phyloP scores from a whole-genome alignment of 495 filamentous ascomycete species.

The Cetradonia linearis region DNA sequence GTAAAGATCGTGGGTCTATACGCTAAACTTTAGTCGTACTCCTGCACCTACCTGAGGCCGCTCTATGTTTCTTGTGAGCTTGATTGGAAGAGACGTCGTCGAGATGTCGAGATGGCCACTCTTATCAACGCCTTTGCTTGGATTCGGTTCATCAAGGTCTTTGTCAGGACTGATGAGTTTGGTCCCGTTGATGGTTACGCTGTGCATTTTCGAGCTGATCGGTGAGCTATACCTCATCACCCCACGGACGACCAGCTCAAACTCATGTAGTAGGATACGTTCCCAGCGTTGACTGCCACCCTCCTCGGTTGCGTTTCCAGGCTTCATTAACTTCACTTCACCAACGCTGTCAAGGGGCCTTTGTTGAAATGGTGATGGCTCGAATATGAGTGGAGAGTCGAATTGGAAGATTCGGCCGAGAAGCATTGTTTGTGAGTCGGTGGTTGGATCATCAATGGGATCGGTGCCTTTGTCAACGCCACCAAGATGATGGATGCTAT shows the following conservation, averaged over 20 bases:
- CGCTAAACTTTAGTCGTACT: background rate
- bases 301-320: constrained; percentile 80
- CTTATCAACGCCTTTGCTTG: background rate
- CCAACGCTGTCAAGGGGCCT: constrained; percentile 58
- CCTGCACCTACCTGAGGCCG: background rate
- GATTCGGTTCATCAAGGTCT: constrained; percentile 16
- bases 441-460: constrained; percentile 54
- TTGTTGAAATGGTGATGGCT: constrained; percentile 72
- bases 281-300: constrained; percentile 89
- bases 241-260: constrained; percentile 82
- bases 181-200: constrained; percentile 42
- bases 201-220: constrained; percentile 57
- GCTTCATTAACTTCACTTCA: constrained; percentile 66
- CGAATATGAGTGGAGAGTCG: constrained; percentile 78
- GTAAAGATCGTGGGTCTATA: constrained; percentile 1
- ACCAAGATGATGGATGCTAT: constrained; percentile 20
- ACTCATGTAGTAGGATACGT: constrained; percentile 76
- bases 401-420: constrained; percentile 80
- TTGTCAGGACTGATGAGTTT: constrained; percentile 41
- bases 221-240: constrained; percentile 83
- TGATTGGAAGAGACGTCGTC: background rate
- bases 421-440: constrained; percentile 70
- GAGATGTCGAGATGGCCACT: background rate
- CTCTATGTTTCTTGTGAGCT: constrained; percentile 10
- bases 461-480: constrained; percentile 62